Conservation (phyloP, 2,329 filamentous ascomycete species). For the Epicoccum nigrum region DNA sequence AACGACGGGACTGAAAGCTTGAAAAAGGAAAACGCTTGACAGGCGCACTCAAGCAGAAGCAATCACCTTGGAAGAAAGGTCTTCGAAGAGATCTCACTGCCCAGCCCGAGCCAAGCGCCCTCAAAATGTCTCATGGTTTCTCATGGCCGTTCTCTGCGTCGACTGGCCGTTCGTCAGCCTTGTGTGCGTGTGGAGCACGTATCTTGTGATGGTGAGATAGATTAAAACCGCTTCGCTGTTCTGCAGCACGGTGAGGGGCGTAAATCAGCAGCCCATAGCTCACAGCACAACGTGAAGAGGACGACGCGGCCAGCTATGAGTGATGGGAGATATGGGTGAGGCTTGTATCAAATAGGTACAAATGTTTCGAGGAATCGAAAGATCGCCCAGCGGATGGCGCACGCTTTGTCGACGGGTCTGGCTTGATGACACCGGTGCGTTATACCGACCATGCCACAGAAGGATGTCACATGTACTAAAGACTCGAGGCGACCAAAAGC, state of each 20-base stretch:
- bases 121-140: background rate
- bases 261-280: constrained; percentile 8
- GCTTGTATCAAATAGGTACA: background rate
- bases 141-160: background rate
- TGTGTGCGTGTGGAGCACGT: background rate
- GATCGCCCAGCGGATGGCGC: background rate
- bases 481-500: background rate
- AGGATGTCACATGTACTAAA: background rate
- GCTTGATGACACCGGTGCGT: too few relatives aligned
- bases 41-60: constrained; percentile 1
- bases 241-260: background rate
- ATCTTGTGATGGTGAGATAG: constrained; percentile 6
- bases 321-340: background rate
- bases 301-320: background rate
- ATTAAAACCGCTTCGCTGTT: background rate
- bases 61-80: constrained; percentile 2
- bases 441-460: background rate
- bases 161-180: background rate
- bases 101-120: constrained; percentile 1
- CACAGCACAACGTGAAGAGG: background rate
- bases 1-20: background rate
- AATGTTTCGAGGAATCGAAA: background rate
- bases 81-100: background rate
- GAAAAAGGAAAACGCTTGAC: background rate
- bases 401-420: background rate